Evolutionary conservation across 805 yeast species (phyloP), one percentile per base, ranked within the genome.

Genomic region (Komagataella populi): DNA sequence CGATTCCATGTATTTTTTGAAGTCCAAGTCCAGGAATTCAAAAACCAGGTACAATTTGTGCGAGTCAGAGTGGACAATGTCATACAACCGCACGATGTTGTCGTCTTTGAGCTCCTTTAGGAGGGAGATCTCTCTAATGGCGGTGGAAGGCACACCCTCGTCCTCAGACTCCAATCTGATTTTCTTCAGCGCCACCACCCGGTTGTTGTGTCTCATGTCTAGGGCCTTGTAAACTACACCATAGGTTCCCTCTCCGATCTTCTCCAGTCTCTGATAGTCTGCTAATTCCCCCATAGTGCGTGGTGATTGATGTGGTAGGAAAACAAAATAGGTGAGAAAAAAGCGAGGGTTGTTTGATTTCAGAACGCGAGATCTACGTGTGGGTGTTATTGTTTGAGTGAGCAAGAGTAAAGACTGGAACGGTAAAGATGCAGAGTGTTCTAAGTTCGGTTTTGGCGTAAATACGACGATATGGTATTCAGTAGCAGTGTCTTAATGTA

Each of bases 141-240:
- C 98, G 0, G 99, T 93, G 1, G 97, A 89, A 1, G 99, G 99
- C 20, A 95, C 97, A 17, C 99, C 99, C 66, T 93, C 99, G 66
- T 88, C 96, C 66, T 93, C 99, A 18, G 95, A 87, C 65, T 93
- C 99, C 50, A 93, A 71, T 53, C 98, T 80, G 65, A 93, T 95
- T 69, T 93, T 95, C 67, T 93, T 93, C 59, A 93, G 72, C 0
- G 99, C 99, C 44, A 93, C 99, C 47, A 89, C 80, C n/a, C 96
- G 78, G 69, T 91, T 91, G 58, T 89, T 86, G 64, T 91, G 89
- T 57, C 80, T 83, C 48, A 82, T 80, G 63, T 91, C 97, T 50
- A 89, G 73, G 1, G 99, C 99, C 66, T 91, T 93, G 70, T 93
- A 93, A 8, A 93, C 99, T 36, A 95, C 97, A 50, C 99, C 99